Base-by-base conservation (phyloP, 306 rosid species). In the Casuarina glauca region DNA sequence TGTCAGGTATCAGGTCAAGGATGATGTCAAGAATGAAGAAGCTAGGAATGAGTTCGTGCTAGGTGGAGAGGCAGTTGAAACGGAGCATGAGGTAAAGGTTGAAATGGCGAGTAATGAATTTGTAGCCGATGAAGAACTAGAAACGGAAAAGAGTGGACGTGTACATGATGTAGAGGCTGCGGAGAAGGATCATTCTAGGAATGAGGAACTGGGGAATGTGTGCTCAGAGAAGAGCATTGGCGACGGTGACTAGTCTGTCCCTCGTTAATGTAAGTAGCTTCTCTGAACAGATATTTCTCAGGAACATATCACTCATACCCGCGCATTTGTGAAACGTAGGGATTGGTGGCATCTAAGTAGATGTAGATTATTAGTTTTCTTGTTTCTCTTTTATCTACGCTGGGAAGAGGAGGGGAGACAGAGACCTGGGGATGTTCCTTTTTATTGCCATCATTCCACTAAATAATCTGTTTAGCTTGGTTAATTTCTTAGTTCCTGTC, bases 191-290 rank as follows among this genome's bases (percentile, higher is more conserved):
- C 88, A 82, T 35, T 75, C 80, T 74, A 38, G 78, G 83, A 68
- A 73, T 79, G 70, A 63, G 79, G 80, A 69, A 70, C 84, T 73
- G 76, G 77, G 85, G 78, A 79, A 79, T 68, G 74, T n/a, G 20
- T 72, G 79, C 46, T 74, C 82, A 0, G 91, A 84, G 74, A 86
- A 79, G 74, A 89, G 86, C 75, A 78, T 83, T 36, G 88, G 80
- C 68, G 86, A 75, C 51, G 82, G 76, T 79, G 61, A 81, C 77
- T 70, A 20, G 57, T 70, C 9, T 74, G 84, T 82, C 83, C 88
- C 78, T 60, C 77, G 80, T 61, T 85, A 73, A 38, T 75, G 84
- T 82, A 76, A 79, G 86, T 85, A 73, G 74, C 76, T 79, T 70
- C 74, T 70, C 61, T 69, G 82, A 82, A 82, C 60, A 74, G 79